Evolutionary conservation across 1,284 basidiomycete species (phyloP), one percentile per base, ranked within the genome.

Genomic region (Heterobasidion occidentale): DNA sequence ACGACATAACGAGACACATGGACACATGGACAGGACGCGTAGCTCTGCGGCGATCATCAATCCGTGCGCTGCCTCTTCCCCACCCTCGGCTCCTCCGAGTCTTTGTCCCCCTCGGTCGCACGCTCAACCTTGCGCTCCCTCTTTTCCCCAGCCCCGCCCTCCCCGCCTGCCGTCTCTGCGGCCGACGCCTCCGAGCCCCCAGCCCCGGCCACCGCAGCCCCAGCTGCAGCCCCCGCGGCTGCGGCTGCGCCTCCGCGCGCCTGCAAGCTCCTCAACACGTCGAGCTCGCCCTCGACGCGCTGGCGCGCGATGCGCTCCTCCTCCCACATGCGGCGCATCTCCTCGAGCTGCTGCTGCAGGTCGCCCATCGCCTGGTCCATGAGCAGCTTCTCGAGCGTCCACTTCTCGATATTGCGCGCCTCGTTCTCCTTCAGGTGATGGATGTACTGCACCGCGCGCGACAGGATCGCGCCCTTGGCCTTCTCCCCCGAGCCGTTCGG

Each of bases 351-450:
- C 27, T 83, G 80, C 69, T 91, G 88, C 56, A 91, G 70, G 64
- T 91, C 88, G 19, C 88, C 87, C 88, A 91, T 91, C 2, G 88
- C 90, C 70, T 94, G 92, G 66, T 95, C 92, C 88, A 92, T 93
- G 55, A 94, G 74, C 47, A 94, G 69, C 72, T 94, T 94, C 74
- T 95, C 92, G 44, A 95, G 74, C n/a, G 92, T 93, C 92, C 92
- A 94, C 68, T 91, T 92, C 70, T 95, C 92, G 62, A 94, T 93
- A 63, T 94, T 93, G 48, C 86, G 83, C 20, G 89, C 89, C 68
- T 94, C 92, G 70, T 92, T 92, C 70, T 92, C 89, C 67, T 94
- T 94, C 52, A 95, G 79, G 62, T 92, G 86, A 66, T 92, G 88
- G 66, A 95, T 94, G 70, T 95, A 94, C 63, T 90, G 83, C 50